These are phyloP conservation scores for Sordariomycetes sp. DNA, from an alignment of 2,329 filamentous ascomycete genomes.

Conservation along the genomic window DNA sequence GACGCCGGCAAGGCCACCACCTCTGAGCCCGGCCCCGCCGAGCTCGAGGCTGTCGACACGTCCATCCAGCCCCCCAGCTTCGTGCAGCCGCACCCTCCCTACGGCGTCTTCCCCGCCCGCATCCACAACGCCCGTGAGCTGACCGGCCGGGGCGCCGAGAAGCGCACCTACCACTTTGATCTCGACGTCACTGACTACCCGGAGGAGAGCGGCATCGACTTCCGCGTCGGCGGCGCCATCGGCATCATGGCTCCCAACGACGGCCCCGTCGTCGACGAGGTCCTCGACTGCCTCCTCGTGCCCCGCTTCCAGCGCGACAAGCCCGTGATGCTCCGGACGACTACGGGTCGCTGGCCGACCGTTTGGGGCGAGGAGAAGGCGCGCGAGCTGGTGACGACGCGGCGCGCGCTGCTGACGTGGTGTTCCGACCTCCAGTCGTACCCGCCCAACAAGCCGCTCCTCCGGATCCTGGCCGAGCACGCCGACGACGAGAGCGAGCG, in stretches of 20 bases:
- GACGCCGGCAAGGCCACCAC: slow-evolving; percentile 8
- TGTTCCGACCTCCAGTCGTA: slow-evolving; percentile 89
- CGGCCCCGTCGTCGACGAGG: slow-evolving; percentile 60
- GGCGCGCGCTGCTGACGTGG: slow-evolving; percentile 88
- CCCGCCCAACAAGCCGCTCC: slow-evolving; percentile 74
- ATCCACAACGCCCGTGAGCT: slow-evolving; percentile 76
- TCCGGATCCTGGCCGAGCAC: slow-evolving; percentile 77
- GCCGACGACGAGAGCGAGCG: slow-evolving; percentile 69
- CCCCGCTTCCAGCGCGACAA: slow-evolving; percentile 76
- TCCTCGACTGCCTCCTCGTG: slow-evolving; percentile 70
- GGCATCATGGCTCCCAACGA: slow-evolving; percentile 87
- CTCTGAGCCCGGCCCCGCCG: slow-evolving; percentile 19
- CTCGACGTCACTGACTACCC: slow-evolving; percentile 94
- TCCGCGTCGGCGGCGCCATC: slow-evolving; percentile 92
- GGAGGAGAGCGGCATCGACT: slow-evolving; percentile 70
- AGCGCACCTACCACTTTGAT: slow-evolving; percentile 95
- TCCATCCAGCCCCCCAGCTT: slow-evolving; percentile 67
- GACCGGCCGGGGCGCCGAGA: slow-evolving; percentile 80
- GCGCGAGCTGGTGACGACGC: slow-evolving; percentile 77
- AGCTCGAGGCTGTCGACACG: slow-evolving; percentile 32
- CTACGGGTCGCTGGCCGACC: slow-evolving; percentile 81
- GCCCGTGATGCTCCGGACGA: slow-evolving; percentile 66
- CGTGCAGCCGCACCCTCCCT: slow-evolving; percentile 89
- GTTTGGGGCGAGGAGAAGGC: slow-evolving; percentile 90
- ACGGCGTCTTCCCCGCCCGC: slow-evolving; percentile 81